Base-by-base conservation (phyloP, 2,329 filamentous ascomycete genomes). In the Ascochyta rabiei region DNA sequence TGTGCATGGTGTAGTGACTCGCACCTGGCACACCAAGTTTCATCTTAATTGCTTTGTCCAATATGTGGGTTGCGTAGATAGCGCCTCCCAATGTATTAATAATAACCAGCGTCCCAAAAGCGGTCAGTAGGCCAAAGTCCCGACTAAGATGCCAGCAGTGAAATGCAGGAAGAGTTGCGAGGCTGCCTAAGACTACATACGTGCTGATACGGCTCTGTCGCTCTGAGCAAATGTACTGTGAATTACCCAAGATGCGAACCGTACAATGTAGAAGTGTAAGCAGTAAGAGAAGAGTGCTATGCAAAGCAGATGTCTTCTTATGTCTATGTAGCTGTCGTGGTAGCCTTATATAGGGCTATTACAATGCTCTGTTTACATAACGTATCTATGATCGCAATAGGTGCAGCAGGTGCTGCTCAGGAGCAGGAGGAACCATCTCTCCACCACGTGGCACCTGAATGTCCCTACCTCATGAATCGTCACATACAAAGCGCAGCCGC, bases 201-300 rank as follows among this genome's bases (percentile, higher is more conserved):
- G 23, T 24, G 23, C 23, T 24, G 23, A 24, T 24, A 24, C 23
- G 7, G 23, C 23, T 24, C 23, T 24, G 23, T 24, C 7, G 23
- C 23, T 24, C 23, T 24, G 7, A 24, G 23, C 23, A 24, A 24
- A 4, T 24, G 7, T 4, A 7, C 23, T 24, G 23, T 7, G 7
- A 24, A 24, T 24, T 24, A 24, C 23, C 23, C 7, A 24, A 24
- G 23, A 24, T 4, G 23, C 23, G 23, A 7, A 24, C 23, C 4
- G 23, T 4, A 24, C 7, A 24, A 31, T 31, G 28, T 31, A 31
- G 13, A 15, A 76, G 52, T 0, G 61, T 48, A 28, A 52, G 9
- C 38, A 41, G 38, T 41, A 15, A 41, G 38, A 41, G 38, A 41
- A 41, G 24, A 18, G 13, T 24, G 19, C 16, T 41, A 6, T 24